Evolutionary conservation across 192 early-diverging fungal genomes (phyloP).

Genomic region (Coemansia furcata): DNA sequence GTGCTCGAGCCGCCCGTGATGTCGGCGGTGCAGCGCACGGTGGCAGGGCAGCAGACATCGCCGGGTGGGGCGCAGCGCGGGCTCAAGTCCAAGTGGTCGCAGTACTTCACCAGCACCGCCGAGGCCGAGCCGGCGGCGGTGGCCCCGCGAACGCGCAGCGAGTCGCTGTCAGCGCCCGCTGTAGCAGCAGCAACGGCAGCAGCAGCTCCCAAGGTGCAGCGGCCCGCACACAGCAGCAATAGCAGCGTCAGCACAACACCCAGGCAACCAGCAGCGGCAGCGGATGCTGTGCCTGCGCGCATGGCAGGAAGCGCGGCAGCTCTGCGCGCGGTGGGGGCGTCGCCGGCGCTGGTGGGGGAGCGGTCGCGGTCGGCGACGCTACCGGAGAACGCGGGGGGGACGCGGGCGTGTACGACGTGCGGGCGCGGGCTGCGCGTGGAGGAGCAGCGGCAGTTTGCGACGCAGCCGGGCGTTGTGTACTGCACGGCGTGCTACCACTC

Average conservation of each 20-base stretch:
- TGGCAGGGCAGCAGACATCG: conserved; percentile 8
- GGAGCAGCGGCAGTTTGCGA: conserved; percentile 53
- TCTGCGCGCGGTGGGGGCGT: not conserved
- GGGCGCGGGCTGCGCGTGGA: conserved; percentile 18
- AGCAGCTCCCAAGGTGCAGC: not conserved
- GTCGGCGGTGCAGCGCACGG: conserved; percentile 41
- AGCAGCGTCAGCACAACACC: not conserved
- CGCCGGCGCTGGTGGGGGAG: not conserved
- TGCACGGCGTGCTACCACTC: conserved; percentile 54
- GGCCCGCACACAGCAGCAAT: conserved; percentile 10
- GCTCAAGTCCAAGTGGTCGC: conserved; percentile 43
- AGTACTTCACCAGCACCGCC: conserved; percentile 43
- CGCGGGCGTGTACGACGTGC: conserved; percentile 37
- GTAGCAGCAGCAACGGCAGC: not conserved
- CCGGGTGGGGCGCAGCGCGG: not conserved
- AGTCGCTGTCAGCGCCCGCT: conserved; percentile 12
- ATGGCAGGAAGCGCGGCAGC: not conserved
- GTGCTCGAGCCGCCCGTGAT: conserved; percentile 33
- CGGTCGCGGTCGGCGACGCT: conserved; percentile 48
- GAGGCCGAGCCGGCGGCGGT: not conserved
- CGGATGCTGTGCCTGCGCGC: not conserved
- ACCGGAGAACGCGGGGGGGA: conserved; percentile 13
- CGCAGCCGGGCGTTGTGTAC: conserved; percentile 41
- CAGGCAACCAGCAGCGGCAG: not conserved
- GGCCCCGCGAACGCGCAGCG: conserved; percentile 18